Percentiles rank a stretch among this genome's conserved stretches.
Conservation (phyloP, 2,329 filamentous ascomycete species). For the Atkinsonella texensis region DNA sequence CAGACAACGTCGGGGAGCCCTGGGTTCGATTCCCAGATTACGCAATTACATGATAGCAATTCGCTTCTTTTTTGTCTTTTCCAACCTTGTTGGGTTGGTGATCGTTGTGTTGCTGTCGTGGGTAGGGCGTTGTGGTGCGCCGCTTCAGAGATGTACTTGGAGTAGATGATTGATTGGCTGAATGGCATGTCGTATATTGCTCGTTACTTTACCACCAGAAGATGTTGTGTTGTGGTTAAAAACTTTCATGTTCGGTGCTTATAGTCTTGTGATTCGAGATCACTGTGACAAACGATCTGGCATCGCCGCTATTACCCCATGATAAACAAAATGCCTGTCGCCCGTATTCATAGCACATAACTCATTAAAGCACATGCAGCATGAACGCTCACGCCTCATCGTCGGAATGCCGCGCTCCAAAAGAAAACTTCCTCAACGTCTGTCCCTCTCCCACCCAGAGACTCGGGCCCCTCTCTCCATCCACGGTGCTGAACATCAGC, state of each 20-base stretch:
- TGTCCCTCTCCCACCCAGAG: constrained; percentile 32
- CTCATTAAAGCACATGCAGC: neutral
- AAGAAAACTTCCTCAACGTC: constrained; percentile 31
- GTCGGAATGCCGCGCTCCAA: constrained; percentile 20
- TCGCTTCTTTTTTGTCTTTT: neutral
- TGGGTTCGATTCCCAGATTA: constrained; percentile 22
- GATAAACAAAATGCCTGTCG: neutral
- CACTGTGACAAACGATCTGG: too few species aligned
- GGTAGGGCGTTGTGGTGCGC: too few species aligned
- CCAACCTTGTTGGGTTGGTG: neutral
- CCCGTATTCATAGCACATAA: neutral
- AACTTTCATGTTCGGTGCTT: neutral
- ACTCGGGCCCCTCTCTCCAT: constrained; percentile 31
- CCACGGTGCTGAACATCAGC: constrained; percentile 34
- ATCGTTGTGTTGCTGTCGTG: neutral
- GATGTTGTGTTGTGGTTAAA: constrained; percentile 8
- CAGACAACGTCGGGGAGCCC: constrained; percentile 20
- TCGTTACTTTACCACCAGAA: too few species aligned
- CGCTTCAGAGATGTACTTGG: too few species aligned
- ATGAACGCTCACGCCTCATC: constrained; percentile 21
- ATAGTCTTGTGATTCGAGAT: too few species aligned
- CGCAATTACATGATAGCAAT: constrained; percentile 8
- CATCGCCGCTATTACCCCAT: neutral
- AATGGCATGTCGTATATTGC: too few species aligned
- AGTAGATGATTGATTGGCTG: too few species aligned